Base-by-base conservation (phyloP, 139 green algal species). In the Picochlorum costavermella region DNA sequence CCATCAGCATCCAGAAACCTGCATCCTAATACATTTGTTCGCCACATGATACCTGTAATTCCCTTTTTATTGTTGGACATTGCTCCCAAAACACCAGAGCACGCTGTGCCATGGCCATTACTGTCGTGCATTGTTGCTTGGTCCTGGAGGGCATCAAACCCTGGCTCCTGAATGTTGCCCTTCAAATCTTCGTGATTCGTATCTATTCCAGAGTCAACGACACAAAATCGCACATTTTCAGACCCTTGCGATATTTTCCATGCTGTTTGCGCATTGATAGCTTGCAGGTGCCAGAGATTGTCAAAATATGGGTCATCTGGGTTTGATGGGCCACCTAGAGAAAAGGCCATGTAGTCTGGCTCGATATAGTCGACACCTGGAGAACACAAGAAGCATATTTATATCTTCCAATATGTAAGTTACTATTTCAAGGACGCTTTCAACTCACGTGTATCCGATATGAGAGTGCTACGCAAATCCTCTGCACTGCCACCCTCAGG, bases 1-100 rank as follows among this genome's bases (percentile, higher is more conserved):
- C 68, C 68, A 33, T n/a, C 20, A 5, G 61, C 14, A 51, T 70
- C 61, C 36, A 75, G 33, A 36, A 65, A 65, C 36, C 68, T 70
- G 44, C 68, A 75, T 33, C 33, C 50, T 53, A 75, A 62, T 26
- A 75, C 17, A 44, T 23, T 26, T 17, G 68, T 14, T 3, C 45
- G 23, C 60, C 61, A 69, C 4, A 50, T 40, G 3, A 40, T 31
- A 10, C 68, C 68, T 2, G 61, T 29, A n/a, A 75, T 46, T 23
- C 68, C 68, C 5, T 16, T 17, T 16, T 5, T 11, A 20, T 75
- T 75, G 26, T 75, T 75, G 16, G 33, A 62, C 37, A 70, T 29
- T 31, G 60, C 60, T 43, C 26, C 60, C n/a, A 57, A 23, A 8
- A 66, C 20, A 16, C 60, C 60, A 66, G 60, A 10, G n/a, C 13